Base-by-base conservation (phyloP, 768 basidiomycete genomes). In the Lyophyllum shimeji region DNA sequence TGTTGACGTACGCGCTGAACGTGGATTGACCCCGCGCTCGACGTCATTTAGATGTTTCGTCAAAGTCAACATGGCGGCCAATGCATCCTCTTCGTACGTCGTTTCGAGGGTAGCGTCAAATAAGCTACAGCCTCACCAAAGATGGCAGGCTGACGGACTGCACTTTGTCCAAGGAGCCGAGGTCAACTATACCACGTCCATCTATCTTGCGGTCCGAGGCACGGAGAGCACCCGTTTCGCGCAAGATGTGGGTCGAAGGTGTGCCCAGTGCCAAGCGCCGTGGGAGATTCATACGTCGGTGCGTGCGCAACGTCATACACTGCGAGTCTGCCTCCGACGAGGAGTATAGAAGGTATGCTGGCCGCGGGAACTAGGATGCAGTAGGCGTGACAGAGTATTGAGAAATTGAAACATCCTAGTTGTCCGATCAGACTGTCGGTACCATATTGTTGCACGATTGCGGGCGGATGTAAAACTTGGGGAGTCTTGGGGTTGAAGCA, bases 231-330 rank as follows among this genome's bases (percentile, higher is more conserved):
- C 63, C 87, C 84, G 69, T 88, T 91, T 84, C 86, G 93, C 3
- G 90, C 91, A 58, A 94, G 71, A 59, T 90, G 87, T 18, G 82
- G 80, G 66, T 93, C 87, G 50, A 91, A 86, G 2, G 81, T 81
- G 40, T 91, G 76, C 65, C 95, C 89, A 43, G 90, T 81, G 2
- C 93, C 95, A 17, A 95, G 82, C 18, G 93, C 93, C 63, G 95
- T 90, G 0, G 94, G 96, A 0, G 97, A 98, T 71, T 99, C 96
- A 74, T 91, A 96, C 33, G 95, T 89, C 96, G 95, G 98, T 31
- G 90, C 85, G 46, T 93, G 81, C 4, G 93, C 93, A 24, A 97
- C 95, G 66, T 99, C 98, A 71, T 95, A 93, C 45, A 96, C 89
- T 0, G 96, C 98, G 71, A 98, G 98, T 1, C 96, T 95, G 17